Base-by-base conservation (phyloP, 208 protist species). In the Naegleria lovaniensis region DNA sequence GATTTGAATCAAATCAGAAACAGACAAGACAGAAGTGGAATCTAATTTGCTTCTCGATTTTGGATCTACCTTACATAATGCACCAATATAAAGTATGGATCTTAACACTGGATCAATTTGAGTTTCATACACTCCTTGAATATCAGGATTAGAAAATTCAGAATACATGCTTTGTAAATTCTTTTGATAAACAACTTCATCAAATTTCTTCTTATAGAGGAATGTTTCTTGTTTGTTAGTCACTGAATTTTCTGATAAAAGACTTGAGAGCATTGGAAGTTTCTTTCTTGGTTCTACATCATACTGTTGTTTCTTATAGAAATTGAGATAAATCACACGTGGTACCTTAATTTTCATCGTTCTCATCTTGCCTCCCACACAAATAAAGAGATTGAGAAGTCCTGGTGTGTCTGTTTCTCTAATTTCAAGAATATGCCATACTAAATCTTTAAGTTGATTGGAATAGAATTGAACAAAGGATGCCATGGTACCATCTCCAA, bases 111-210 rank as follows among this genome's bases (percentile, higher is more conserved):
- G 90, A 55, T 93, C 93, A 3, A 96, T 58, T 9, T 96, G 84
- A 0, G 91, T 93, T 90, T 97, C 95, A 89, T 96, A 97, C 22
- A 96, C 92, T 40, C 95, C 95, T 29, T 96, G 93, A 38, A 96
- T 93, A 25, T 93, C 55, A 92, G 22, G 95, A 76, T 7, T 93
- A 86, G 36, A 52, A 39, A 75, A 92, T 25, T n/a, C 22, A 58
- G 67, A 85, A 33, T 52, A 36, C 4, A 88, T 29, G 6, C 9
- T 55, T 92, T 88, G 48, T 59, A 39, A 25, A 25, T 59, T 5
- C 92, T 40, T 15, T 89, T 86, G 43, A 91, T 93, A 33, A 38
- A 41, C 13, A 83, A 9, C 9, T 33, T 33, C 15, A 59, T 40
- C 29, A 55, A 92, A 58, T 58, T 75, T 9, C 67, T 38, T 48